A percentile compares a stretch with the other conserved stretches of the same genome.
Conservation (phyloP, 805 yeast genomes). For the Candida boleticola region DNA sequence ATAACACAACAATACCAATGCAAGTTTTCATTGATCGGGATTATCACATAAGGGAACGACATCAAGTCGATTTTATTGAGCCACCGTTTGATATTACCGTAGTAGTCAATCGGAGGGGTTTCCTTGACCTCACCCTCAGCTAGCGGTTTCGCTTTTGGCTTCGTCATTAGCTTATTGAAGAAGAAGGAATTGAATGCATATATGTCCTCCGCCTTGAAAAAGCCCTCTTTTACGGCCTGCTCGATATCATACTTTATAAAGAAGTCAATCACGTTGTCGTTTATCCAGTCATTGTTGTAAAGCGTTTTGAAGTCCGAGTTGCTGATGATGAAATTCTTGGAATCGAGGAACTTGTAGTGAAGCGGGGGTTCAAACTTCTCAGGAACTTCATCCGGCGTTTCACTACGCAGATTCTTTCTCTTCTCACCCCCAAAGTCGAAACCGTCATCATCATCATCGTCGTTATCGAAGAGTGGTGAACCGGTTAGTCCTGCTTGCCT, state of each 20-base stretch:
- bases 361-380: slow-evolving; percentile 46
- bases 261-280: slow-evolving; percentile 85
- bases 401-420: not conserved
- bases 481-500: not conserved
- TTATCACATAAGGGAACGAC: slow-evolving; percentile 56
- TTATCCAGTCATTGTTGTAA: slow-evolving; percentile 80
- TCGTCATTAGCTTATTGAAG: slow-evolving; percentile 57
- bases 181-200: slow-evolving; percentile 81
- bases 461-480: slow-evolving; percentile 7
- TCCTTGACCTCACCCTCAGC: slow-evolving; percentile 8
- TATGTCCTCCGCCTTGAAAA: slow-evolving; percentile 37
- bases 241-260: slow-evolving; percentile 62
- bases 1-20: slow-evolving; percentile 91
- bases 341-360: slow-evolving; percentile 51
- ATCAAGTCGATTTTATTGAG: slow-evolving; percentile 61
- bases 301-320: slow-evolving; percentile 76
- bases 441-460: slow-evolving; percentile 10
- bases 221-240: slow-evolving; percentile 20
- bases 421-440: slow-evolving; percentile 9
- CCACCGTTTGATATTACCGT: slow-evolving; percentile 74
- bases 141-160: slow-evolving; percentile 6
- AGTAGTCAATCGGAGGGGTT: slow-evolving; percentile 33
- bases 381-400: slow-evolving; percentile 19
- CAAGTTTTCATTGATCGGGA: slow-evolving; percentile 76
- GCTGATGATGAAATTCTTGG: slow-evolving; percentile 53